A percentile compares a stretch with the other conserved stretches of the same genome.
Evolutionary conservation across 2,329 filamentous ascomycete species (phyloP).

Genomic region (Didymella segeticola): DNA sequence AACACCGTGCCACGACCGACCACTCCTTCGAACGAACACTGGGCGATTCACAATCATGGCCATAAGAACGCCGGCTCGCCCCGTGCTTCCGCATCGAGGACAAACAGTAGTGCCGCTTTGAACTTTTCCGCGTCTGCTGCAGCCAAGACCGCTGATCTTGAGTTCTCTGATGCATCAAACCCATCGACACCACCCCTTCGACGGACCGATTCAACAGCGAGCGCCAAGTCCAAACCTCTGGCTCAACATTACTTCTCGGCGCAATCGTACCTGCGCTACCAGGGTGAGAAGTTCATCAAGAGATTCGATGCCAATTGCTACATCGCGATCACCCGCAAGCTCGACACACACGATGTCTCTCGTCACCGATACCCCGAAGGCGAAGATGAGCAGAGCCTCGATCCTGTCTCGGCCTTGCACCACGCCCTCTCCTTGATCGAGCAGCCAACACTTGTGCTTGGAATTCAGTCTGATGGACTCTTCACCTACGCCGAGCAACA

Average conservation of each 20-base stretch:
- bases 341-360: constrained; percentile 96
- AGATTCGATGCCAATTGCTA: constrained; percentile 99
- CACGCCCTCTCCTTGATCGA: constrained; percentile 81
- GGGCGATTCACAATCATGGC: constrained; percentile 61
- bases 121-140: constrained; percentile 23
- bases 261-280: constrained; percentile 95
- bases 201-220: constrained; percentile 20
- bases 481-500: constrained; percentile 98
- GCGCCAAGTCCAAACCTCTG: constrained; percentile 48
- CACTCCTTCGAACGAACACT: constrained; percentile 54
- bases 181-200: constrained; percentile 37
- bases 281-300: constrained; percentile 94
- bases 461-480: constrained; percentile 93
- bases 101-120: constrained; percentile 41
- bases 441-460: constrained; percentile 88
- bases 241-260: constrained; percentile 90
- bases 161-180: constrained; percentile 54
- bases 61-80: constrained; percentile 57
- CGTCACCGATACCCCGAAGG: constrained; percentile 66
- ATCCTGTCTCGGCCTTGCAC: constrained; percentile 61
- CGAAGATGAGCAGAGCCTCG: constrained; percentile 47
- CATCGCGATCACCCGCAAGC: constrained; percentile 96
- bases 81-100: constrained; percentile 43
- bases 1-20: constrained; percentile 66
- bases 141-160: constrained; percentile 50